phyloP scores from a whole-genome alignment of 2,329 filamentous ascomycete species.

The Aspergillus proliferans region DNA sequence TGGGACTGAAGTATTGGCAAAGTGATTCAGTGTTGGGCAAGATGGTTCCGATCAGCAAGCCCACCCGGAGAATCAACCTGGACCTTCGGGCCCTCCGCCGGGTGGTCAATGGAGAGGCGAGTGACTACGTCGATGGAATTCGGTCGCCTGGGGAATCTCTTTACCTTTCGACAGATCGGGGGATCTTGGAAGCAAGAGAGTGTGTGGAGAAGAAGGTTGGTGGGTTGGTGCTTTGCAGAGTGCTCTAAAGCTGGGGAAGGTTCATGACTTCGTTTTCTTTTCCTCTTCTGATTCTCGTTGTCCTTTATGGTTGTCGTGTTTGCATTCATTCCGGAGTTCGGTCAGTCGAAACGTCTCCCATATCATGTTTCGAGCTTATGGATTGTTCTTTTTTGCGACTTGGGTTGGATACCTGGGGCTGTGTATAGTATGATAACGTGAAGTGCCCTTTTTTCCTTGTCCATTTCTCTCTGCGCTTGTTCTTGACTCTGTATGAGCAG shows the following conservation, averaged over 20 bases:
- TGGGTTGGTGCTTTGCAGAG: conserved; percentile 71
- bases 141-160: conserved; percentile 73
- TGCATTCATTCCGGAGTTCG: conserved; percentile 36
- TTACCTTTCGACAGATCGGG: conserved; percentile 69
- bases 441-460: conserved; percentile 14
- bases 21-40: conserved; percentile 69
- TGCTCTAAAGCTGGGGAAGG: conserved; percentile 26
- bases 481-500: background rate
- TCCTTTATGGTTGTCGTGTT: conserved; percentile 13
- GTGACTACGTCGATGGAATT: conserved; percentile 64
- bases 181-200: conserved; percentile 75
- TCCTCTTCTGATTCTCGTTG: conserved; percentile 5
- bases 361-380: conserved; percentile 15
- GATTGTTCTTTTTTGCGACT: conserved; percentile 20
- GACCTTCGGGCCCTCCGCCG: conserved; percentile 55
- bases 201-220: conserved; percentile 74
- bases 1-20: conserved; percentile 86
- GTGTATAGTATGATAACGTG: conserved; percentile 34
- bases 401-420: conserved; percentile 28
- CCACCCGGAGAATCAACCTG: conserved; percentile 65
- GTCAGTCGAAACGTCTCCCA: conserved; percentile 29
- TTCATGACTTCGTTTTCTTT: conserved; percentile 7
- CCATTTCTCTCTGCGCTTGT: background rate
- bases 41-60: conserved; percentile 63
- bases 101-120: conserved; percentile 63